Evolutionary conservation across 1,284 basidiomycete species (phyloP).

Genomic region (Blastosporella zonata): DNA sequence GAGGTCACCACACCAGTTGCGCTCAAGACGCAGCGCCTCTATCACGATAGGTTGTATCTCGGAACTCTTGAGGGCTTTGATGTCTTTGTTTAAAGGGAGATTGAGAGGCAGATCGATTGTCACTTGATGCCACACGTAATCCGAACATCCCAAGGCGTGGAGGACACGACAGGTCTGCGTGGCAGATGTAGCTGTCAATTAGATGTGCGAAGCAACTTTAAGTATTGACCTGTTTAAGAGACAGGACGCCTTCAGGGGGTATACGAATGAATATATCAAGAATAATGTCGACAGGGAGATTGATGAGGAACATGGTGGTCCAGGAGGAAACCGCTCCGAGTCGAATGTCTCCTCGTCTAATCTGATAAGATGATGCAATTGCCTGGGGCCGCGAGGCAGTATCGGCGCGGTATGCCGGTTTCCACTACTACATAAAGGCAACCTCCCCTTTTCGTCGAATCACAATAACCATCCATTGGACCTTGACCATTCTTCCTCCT

Average conservation of each 20-base stretch:
- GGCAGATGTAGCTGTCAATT: conserved; percentile 16
- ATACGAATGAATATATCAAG: conserved; percentile 29
- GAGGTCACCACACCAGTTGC: conserved; percentile 43
- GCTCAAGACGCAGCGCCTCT: conserved; percentile 46
- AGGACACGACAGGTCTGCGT: conserved; percentile 55
- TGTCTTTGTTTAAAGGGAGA: conserved; percentile 19
- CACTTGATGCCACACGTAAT: conserved; percentile 52
- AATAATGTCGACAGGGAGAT: conserved; percentile 33
- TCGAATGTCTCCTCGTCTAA: background rate
- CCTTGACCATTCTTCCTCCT: conserved; percentile 30
- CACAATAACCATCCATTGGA: conserved; percentile 30
- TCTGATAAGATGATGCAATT: conserved; percentile 12
- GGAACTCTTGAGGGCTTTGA: conserved; percentile 21
- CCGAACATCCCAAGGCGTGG: conserved; percentile 43
- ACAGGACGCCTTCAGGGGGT: conserved; percentile 39
- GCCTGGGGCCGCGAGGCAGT: conserved; percentile 4
- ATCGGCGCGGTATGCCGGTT: conserved; percentile 17
- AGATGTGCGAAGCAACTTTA: background rate
- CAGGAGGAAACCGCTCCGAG: background rate
- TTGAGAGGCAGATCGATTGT: conserved; percentile 33
- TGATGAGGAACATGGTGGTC: conserved; percentile 21
- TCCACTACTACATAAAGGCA: conserved; percentile 23
- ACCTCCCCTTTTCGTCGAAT: conserved; percentile 24
- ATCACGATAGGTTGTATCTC: conserved; percentile 26
- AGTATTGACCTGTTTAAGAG: conserved; percentile 45